Evolutionary conservation across 306 rosid species (phyloP), one percentile per base, ranked within the genome.

Genomic region (Malus fusca): DNA sequence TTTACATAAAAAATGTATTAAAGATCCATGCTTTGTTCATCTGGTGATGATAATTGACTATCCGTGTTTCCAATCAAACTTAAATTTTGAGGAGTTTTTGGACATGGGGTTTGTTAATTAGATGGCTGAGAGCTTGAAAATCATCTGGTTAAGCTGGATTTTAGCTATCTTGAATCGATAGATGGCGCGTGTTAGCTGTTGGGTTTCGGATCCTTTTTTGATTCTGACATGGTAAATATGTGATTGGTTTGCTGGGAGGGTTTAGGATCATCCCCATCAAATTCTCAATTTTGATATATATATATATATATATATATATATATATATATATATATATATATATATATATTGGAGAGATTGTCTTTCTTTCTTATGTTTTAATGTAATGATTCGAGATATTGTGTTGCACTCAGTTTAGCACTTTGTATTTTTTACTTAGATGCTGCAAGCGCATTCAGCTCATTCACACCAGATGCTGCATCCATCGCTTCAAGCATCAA

Each of bases 401-500:
- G 4, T 72, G 18, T 61, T 26, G 44, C 18, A 62, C 61, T 65
- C 64, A 80, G 71, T 85, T 59, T 9, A 58, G 8, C 43, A 55
- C 30, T 64, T 30, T 74, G 77, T 74, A 28, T 69, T 40, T 75
- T 75, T 79, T 78, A 59, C 80, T 64, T 79, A 90, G 98, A 92
- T 74, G 75, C 80, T 72, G 48, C 85, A 75, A 78, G 72, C 40
- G 31, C 79, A 71, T 77, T 40, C 79, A 65, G 79, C 75, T 73
- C 92, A 43, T 72, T 79, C 82, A 63, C 78, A n/a, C 82, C 87
- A 6, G 90, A 95, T 75, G 88, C 93, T 75, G 79, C 85, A 37
- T 92, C 97, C 25, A 78, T 92, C 71, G 93, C 91, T 68, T 88
- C 97, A 3, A 92, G 93, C 72, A 92, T 95, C 81, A 95, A 92